phyloP scores from a whole-genome alignment of 192 early-diverging fungal species.

The Coemansia sp. region DNA sequence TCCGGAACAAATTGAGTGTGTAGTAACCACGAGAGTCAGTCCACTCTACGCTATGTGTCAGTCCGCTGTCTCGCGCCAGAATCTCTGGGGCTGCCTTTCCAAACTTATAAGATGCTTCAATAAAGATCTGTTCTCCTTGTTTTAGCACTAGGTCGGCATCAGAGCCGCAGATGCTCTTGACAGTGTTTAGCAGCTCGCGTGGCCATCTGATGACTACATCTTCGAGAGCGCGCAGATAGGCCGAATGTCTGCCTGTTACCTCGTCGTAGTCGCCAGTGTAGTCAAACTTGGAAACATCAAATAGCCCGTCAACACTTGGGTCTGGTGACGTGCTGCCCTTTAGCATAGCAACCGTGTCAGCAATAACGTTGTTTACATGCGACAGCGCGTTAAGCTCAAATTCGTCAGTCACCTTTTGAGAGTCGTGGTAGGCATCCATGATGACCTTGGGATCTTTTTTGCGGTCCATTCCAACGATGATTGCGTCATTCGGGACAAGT shows the following conservation, averaged over 20 bases:
- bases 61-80: slow-evolving; percentile 51
- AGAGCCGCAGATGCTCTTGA: slow-evolving; percentile 17
- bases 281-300: slow-evolving; percentile 63
- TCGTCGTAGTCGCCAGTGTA: slow-evolving; percentile 77
- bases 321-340: neutral
- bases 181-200: slow-evolving; percentile 6
- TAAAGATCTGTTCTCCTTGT: slow-evolving; percentile 78
- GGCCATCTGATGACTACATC: slow-evolving; percentile 55
- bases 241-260: slow-evolving; percentile 70
- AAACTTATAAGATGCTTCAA: slow-evolving; percentile 92
- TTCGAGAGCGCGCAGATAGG: slow-evolving; percentile 66
- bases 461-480: slow-evolving; percentile 84
- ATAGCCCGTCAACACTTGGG: slow-evolving; percentile 21
- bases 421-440: slow-evolving; percentile 82
- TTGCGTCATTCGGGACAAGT: slow-evolving; percentile 67
- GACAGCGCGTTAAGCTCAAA: slow-evolving; percentile 85
- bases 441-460: slow-evolving; percentile 71
- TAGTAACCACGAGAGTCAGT: slow-evolving; percentile 55
- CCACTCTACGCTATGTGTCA: slow-evolving; percentile 55
- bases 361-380: slow-evolving; percentile 72
- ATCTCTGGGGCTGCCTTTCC: slow-evolving; percentile 52
- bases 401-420: slow-evolving; percentile 66
- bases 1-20: slow-evolving; percentile 57
- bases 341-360: slow-evolving; percentile 20
- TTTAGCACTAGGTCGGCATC: slow-evolving; percentile 49